Conservation (phyloP, 2,329 filamentous ascomycete species). For the Mollisia scopiformis region DNA sequence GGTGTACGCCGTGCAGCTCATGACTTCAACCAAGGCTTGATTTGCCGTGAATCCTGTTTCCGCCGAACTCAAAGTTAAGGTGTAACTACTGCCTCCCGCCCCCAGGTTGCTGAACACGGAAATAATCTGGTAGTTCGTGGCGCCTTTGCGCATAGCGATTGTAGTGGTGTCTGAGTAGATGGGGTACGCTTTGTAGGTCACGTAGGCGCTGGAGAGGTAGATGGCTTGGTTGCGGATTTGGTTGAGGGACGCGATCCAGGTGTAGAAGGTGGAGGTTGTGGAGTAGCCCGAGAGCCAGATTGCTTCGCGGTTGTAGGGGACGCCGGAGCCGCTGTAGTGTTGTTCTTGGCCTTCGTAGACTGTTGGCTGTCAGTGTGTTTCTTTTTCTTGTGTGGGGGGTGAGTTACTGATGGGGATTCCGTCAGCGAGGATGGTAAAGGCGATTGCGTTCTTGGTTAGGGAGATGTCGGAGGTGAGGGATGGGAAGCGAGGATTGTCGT, state of each 20-base stretch:
- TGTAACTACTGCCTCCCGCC: slow-evolving; percentile 35
- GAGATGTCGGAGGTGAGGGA: slow-evolving; percentile 28
- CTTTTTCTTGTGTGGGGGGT: background rate
- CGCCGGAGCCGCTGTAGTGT: slow-evolving; percentile 43
- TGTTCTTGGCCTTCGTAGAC: slow-evolving; percentile 59
- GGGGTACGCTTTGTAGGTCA: slow-evolving; percentile 31
- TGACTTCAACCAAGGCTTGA: slow-evolving; percentile 43
- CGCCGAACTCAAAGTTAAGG: slow-evolving; percentile 39
- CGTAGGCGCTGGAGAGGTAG: slow-evolving; percentile 25
- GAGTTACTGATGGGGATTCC: slow-evolving; percentile 50
- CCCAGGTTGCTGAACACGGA: slow-evolving; percentile 46
- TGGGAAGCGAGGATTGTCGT: slow-evolving; percentile 31
- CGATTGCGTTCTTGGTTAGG: slow-evolving; percentile 49
- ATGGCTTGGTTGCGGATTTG: slow-evolving; percentile 33
- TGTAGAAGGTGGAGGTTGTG: slow-evolving; percentile 43
- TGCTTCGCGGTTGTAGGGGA: slow-evolving; percentile 48
- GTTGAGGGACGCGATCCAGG: slow-evolving; percentile 37
- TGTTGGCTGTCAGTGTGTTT: slow-evolving; percentile 5
- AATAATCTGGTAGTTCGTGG: slow-evolving; percentile 27
- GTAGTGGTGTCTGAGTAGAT: slow-evolving; percentile 30
- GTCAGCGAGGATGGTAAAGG: slow-evolving; percentile 52
- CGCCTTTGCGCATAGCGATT: slow-evolving; percentile 35
- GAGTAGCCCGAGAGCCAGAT: slow-evolving; percentile 46
- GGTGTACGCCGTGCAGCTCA: slow-evolving; percentile 47
- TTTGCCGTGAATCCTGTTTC: slow-evolving; percentile 43